Evolutionary conservation across 148 eudicot species (phyloP).

Genomic region (Persicaria maculosa): DNA sequence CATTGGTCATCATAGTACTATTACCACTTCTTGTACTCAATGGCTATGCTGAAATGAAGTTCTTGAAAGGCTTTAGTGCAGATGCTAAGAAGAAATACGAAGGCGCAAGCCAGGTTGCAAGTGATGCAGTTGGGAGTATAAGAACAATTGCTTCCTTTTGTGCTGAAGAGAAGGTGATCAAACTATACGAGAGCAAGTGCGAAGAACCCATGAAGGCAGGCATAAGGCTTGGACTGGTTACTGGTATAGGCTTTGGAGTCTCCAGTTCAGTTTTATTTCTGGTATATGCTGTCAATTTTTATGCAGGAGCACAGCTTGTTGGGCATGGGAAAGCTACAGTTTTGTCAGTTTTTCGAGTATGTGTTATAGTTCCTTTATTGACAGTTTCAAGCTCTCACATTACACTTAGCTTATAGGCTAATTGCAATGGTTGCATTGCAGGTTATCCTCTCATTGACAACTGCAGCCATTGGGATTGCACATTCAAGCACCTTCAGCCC

Average conservation of each 20-base stretch:
- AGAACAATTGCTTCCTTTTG: slow-evolving; percentile 77
- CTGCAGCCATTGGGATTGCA: slow-evolving; percentile 49
- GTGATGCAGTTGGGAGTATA: slow-evolving; percentile 73
- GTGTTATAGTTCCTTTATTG: not conserved
- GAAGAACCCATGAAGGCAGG: slow-evolving; percentile 44
- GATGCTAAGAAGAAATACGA: slow-evolving; percentile 73
- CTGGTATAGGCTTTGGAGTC: slow-evolving; percentile 48
- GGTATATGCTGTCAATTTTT: slow-evolving; percentile 44
- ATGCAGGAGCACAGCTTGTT: slow-evolving; percentile 56
- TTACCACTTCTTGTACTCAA: slow-evolving; percentile 55
- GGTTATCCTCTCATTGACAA: slow-evolving; percentile 60
- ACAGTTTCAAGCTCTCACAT: too few relatives aligned
- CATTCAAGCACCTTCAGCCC: slow-evolving; percentile 42
- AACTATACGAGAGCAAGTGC: slow-evolving; percentile 46
- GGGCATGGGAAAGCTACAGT: slow-evolving; percentile 42
- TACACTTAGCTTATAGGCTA: too few relatives aligned
- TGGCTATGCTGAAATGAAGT: slow-evolving; percentile 51
- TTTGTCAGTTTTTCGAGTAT: slow-evolving; percentile 44
- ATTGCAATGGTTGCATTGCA: slow-evolving; percentile 18
- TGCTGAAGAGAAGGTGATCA: slow-evolving; percentile 56
- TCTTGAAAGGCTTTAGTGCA: slow-evolving; percentile 65
- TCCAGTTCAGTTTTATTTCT: slow-evolving; percentile 31
- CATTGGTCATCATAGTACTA: slow-evolving; percentile 54
- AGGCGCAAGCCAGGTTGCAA: slow-evolving; percentile 80
- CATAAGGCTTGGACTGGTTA: slow-evolving; percentile 45